Evolutionary conservation across 164 flowering plant genomes (phyloP), one percentile per base, ranked within the genome.

Genomic region (grape (Vitis vinifera)): DNA sequence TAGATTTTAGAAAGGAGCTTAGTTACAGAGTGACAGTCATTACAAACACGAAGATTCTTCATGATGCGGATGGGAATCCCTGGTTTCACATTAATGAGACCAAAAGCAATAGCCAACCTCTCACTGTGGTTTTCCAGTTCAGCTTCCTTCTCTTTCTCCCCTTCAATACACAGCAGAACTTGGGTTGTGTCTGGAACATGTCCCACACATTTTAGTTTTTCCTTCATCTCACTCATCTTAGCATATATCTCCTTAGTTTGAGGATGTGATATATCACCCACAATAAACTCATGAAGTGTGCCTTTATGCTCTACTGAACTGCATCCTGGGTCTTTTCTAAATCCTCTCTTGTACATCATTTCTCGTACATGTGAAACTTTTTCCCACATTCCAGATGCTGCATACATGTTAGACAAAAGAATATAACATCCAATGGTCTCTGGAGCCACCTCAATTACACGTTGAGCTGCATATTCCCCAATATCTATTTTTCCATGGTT

Each of bases 1-100:
- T 76, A 76, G 65, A 79, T 76, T 9, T 51, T 12, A 6, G 82
- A 79, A 2, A 79, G 71, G 19, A 76, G 71, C 55, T 76, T 79
- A 10, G 75, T 76, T 2, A 70, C 75, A 55, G 75, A 57, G 50
- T 79, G 82, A 50, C 82, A 79, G 63, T 79, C 79, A 30, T 76
- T 70, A 31, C 82, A 79, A n/a, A 79, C 74, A 12, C 77, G 71
- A 63, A 79, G 76, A 65, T 79, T 79, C 68, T 79, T 79, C 74
- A 79, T 69, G 47, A 73, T 62, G 23, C 76, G 74, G 8, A 79
- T 66, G 8, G 79, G 77, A 63, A n/a, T 65, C 37, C 73, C 57
- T 4, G 72, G 67, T 10, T 67, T 55, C 11, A 71, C 48, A 52
- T 67, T 76, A 10, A 79, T 76, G 12, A 79, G 79, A 51, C 79